Base-by-base conservation (phyloP, 768 basidiomycete species). In the Calocera viscosa region DNA sequence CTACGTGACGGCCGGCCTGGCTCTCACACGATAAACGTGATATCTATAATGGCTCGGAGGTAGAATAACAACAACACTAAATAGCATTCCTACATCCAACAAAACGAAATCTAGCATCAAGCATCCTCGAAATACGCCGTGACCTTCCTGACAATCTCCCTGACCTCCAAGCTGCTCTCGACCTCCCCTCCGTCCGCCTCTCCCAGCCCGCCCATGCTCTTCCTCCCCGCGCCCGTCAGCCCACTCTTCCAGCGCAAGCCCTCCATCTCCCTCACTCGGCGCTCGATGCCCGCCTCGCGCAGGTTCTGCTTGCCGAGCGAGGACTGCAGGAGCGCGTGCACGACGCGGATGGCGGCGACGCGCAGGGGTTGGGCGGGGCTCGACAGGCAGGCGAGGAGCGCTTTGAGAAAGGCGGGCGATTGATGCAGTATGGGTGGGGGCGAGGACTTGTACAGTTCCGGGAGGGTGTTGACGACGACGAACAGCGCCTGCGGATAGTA, bases 401-500 rank as follows among this genome's bases (percentile, higher is more conserved):
- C 78, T 12, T 73, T 72, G 2, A 90, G 80, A 5, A 90, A 77
- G 3, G 76, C 0, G 82, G 76, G 67, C 84, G 79, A 0, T 26
- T 32, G 53, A 26, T 60, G 53, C 26, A 60, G 76, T 71, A n/a
- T 86, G 76, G 35, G 91, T 82, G 26, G 77, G 74, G 41, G 78
- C 77, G 66, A 86, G 86, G 49, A 83, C 80, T 17, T 76, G 73
- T 0, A 79, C 73, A 1, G 77, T 74, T 39, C 85, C 85, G 72
- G 90, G 89, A 38, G 84, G 16, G 91, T 77, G 73, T 91, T 90
- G 0, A 86, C 86, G 0, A 90, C 80, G 1, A 84, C 76, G 71
- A 78, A 83, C 0, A 86, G 81, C 0, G 87, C 85, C 81, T 84
- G 66, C 10, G 39, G 35, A 43, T n/a, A 17, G 33, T 65, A 14